Evolutionary conservation across 2,329 filamentous ascomycete genomes (phyloP).

Genomic region (Fusarium temperatum): DNA sequence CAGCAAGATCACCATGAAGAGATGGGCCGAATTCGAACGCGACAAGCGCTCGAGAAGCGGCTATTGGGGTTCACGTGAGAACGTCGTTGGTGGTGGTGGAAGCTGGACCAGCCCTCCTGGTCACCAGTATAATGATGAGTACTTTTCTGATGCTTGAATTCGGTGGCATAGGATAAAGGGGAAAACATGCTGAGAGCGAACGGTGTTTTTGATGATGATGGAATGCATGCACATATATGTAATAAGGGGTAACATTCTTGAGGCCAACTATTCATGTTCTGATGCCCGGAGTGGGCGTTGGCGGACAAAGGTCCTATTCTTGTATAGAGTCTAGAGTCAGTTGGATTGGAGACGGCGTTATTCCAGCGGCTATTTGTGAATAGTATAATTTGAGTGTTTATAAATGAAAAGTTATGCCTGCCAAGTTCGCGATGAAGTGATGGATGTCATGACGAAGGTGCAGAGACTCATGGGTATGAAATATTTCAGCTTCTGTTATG

Average conservation of each 20-base stretch:
- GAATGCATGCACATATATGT: constrained; percentile 36
- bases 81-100: constrained; percentile 53
- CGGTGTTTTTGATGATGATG: constrained; percentile 34
- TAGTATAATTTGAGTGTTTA: constrained; percentile 31
- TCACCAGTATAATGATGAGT: constrained; percentile 63
- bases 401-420: background rate
- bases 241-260: constrained; percentile 36
- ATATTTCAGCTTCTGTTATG: background rate
- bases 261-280: constrained; percentile 31
- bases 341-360: constrained; percentile 37
- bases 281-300: constrained; percentile 15
- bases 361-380: constrained; percentile 26
- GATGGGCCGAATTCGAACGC: constrained; percentile 95
- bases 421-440: background rate
- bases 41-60: constrained; percentile 61
- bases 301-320: constrained; percentile 20
- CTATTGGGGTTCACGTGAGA: constrained; percentile 64
- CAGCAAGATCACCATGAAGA: constrained; percentile 99
- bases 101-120: constrained; percentile 55
- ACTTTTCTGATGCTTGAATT: constrained; percentile 61
- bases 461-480: background rate
- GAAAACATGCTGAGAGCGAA: constrained; percentile 31
- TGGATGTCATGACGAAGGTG: background rate
- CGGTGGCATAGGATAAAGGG: constrained; percentile 22
- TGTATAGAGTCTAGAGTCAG: constrained; percentile 41